Evolutionary conservation across 495 filamentous ascomycete species (phyloP).

Genomic region (Pyronema omphalodes): DNA sequence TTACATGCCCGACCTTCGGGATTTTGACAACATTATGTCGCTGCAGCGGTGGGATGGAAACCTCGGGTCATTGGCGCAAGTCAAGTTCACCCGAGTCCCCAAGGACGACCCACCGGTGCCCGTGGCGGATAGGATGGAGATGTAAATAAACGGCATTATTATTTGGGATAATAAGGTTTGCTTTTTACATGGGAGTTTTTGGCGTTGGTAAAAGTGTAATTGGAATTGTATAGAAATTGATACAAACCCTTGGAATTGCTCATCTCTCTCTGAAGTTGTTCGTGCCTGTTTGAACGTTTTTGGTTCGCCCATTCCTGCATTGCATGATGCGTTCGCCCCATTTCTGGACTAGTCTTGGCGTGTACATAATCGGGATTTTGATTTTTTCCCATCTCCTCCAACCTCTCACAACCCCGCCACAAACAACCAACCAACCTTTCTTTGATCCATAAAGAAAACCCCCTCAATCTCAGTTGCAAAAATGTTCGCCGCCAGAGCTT

Average conservation of each 20-base stretch:
- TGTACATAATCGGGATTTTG: not conserved
- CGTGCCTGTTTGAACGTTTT: no score
- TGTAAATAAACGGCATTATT: not conserved
- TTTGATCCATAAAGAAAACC: not conserved
- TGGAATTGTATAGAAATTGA: no score
- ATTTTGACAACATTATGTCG: slow-evolving; percentile 33
- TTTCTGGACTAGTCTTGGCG: no score
- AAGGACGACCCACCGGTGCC: slow-evolving; percentile 7
- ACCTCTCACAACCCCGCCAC: not conserved
- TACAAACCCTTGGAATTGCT: no score
- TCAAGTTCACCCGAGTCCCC: slow-evolving; percentile 33
- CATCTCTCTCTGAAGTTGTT: no score
- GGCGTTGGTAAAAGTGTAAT: no score
- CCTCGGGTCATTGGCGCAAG: slow-evolving; percentile 38
- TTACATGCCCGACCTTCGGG: slow-evolving; percentile 46
- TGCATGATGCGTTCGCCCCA: no score
- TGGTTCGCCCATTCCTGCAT: no score
- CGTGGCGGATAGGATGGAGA: slow-evolving; percentile 1
- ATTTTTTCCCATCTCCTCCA: slow-evolving; percentile 5
- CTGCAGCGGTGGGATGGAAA: slow-evolving; percentile 43
- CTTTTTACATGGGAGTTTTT: no score
- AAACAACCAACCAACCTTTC: no score
- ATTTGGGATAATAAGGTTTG: no score
- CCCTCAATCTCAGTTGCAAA: not conserved
- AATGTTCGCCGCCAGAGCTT: slow-evolving; percentile 17